A percentile compares a stretch with the other conserved stretches of the same genome.
These are phyloP conservation scores for Solanum hybrid DNA, from an alignment of 305 asterid genomes.

Conservation along the genomic window DNA sequence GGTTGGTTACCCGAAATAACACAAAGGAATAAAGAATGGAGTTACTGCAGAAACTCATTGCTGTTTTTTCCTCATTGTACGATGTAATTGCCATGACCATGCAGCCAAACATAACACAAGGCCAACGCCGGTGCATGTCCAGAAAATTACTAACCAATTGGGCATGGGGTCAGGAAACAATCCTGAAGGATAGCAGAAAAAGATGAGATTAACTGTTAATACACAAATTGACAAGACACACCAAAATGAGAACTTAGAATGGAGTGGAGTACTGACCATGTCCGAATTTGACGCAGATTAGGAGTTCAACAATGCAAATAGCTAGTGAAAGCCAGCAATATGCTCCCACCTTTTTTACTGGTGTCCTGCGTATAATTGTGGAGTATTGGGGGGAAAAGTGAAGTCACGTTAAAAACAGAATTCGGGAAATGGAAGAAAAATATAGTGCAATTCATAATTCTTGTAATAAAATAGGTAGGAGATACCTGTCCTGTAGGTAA, in stretches of 20 bases:
- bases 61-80: slow-evolving; percentile 54
- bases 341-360: slow-evolving; percentile 77
- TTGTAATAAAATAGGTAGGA: neutral
- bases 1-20: neutral
- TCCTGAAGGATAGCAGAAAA: slow-evolving; percentile 33
- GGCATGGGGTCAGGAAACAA: slow-evolving; percentile 77
- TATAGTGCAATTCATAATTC: neutral
- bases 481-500: slow-evolving; percentile 85
- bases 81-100: slow-evolving; percentile 76
- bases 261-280: slow-evolving; percentile 43
- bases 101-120: slow-evolving; percentile 40
- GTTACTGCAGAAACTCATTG: slow-evolving; percentile 10
- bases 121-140: slow-evolving; percentile 53
- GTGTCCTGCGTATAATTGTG: slow-evolving; percentile 37
- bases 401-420: neutral
- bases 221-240: neutral
- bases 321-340: slow-evolving; percentile 95
- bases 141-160: slow-evolving; percentile 61
- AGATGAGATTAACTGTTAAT: neutral
- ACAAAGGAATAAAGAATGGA: slow-evolving; percentile 10
- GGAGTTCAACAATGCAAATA: slow-evolving; percentile 89
- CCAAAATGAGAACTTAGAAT: neutral
- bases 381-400: slow-evolving; percentile 6
- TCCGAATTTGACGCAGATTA: slow-evolving; percentile 86
- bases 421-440: neutral